phyloP scores from a whole-genome alignment of 805 yeast genomes.

The Barnettozyma sucrosica region DNA sequence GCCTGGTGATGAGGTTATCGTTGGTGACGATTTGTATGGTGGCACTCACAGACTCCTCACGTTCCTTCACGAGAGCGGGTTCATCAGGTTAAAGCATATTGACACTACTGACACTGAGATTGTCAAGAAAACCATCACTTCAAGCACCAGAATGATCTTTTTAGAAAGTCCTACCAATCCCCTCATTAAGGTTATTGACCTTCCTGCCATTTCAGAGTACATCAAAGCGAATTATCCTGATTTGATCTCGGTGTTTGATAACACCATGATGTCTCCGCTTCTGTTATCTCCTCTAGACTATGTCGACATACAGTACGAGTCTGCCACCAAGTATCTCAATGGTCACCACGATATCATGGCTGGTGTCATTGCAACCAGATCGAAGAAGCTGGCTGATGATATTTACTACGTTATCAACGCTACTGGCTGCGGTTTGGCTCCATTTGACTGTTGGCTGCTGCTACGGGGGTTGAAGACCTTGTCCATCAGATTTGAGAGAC shows the following conservation, averaged over 20 bases:
- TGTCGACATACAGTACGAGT: slow-evolving; percentile 88
- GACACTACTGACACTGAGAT: slow-evolving; percentile 73
- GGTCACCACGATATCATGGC: slow-evolving; percentile 98
- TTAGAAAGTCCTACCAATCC: slow-evolving; percentile 95
- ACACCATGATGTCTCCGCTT: slow-evolving; percentile 95
- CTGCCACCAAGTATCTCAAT: slow-evolving; percentile 87
- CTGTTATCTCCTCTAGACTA: slow-evolving; percentile 78
- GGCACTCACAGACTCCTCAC: slow-evolving; percentile 86
- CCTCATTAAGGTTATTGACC: slow-evolving; percentile 79
- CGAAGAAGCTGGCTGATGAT: slow-evolving; percentile 56
- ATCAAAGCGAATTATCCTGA: slow-evolving; percentile 67
- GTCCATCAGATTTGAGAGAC: slow-evolving; percentile 80
- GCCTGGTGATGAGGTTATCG: slow-evolving; percentile 88
- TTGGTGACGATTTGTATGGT: slow-evolving; percentile 93
- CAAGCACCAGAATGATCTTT: slow-evolving; percentile 67
- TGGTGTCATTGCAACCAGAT: slow-evolving; percentile 75
- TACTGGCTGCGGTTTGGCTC: slow-evolving; percentile 86
- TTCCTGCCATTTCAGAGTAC: slow-evolving; percentile 55
- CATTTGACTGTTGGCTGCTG: slow-evolving; percentile 88
- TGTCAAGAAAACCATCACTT: slow-evolving; percentile 50
- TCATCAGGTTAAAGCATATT: slow-evolving; percentile 62
- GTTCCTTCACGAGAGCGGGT: slow-evolving; percentile 57
- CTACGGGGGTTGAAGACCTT: slow-evolving; percentile 85
- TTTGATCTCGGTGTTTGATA: slow-evolving; percentile 77
- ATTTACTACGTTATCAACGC: slow-evolving; percentile 78